Evolutionary conservation across 495 filamentous ascomycete genomes (phyloP), one percentile per base, ranked within the genome.

Genomic region (Mycothermus thermophilus): DNA sequence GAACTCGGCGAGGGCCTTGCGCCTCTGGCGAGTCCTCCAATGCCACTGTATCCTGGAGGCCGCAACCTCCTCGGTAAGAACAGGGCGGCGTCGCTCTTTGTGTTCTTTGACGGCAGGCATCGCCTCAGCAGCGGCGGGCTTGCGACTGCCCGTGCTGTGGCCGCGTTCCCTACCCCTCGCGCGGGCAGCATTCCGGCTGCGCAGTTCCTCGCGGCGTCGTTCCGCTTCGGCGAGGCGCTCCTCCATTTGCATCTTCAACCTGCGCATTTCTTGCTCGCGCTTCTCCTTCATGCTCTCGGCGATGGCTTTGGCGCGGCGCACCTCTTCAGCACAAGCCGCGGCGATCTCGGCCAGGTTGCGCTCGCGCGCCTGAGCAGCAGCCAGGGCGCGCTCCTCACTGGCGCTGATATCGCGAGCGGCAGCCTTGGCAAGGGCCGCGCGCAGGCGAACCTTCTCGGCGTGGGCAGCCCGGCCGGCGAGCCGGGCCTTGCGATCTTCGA

Each of bases 371-470:
- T 92, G 75, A 31, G 92, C 80, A 4, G 92, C 90, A n/a, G 87
- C 86, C 39, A 93, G 51, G 1, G 84, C 86, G 44, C 80, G 62
- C 59, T 90, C 83, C 56, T 95, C 84, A 42, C 75, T 72, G 51
- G 77, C 75, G 27, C 42, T 67, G 24, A 47, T 68, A 35, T 61
- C 62, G 25, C 72, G 70, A 12, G 75, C 75, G 10, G 75, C 73
- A 24, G 80, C 80, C 65, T 86, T 93, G 20, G 79, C 80, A 35
- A 83, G 57, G n/a, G 83, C 84, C 28, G 83, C 90, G 35, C 80
- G 79, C 35, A 90, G 62, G 37, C 90, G 82, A n/a, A 97, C 90
- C 62, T 93, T 87, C 55, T 97, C 90, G 30, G 86, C 90, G 61
- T 97, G 85, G 27, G 84, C 83, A 8, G 88, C 92, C 27, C 88